phyloP scores from a whole-genome alignment of 768 basidiomycete species.

The Trametes coccinea region DNA sequence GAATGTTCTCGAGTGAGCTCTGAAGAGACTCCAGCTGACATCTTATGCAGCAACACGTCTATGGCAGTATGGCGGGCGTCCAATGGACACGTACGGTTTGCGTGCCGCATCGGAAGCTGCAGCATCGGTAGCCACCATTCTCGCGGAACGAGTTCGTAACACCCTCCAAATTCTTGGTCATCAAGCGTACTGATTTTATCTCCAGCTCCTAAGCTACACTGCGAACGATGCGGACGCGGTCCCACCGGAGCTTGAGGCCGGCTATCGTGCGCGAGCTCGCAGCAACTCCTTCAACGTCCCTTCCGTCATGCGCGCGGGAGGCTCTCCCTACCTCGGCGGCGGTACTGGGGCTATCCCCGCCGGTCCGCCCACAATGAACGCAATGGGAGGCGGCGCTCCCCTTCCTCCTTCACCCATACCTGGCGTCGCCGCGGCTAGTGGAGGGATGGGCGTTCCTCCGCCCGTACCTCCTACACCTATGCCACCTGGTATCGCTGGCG shows the following conservation, averaged over 20 bases:
- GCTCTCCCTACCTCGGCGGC: slow-evolving; percentile 7
- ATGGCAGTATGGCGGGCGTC: slow-evolving; percentile 49
- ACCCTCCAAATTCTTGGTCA: not conserved
- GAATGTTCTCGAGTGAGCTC: not conserved
- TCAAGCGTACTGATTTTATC: not conserved
- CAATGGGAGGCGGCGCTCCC: not conserved
- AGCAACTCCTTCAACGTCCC: slow-evolving; percentile 7
- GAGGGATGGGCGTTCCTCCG: slow-evolving; percentile 3
- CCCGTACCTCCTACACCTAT: not conserved
- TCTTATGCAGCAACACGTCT: slow-evolving; percentile 62
- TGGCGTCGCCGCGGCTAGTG: not conserved
- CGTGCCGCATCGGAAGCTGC: slow-evolving; percentile 61
- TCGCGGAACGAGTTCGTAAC: slow-evolving; percentile 18
- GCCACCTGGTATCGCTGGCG: not conserved
- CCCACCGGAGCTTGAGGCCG: not conserved
- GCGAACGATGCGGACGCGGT: not conserved
- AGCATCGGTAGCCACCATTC: slow-evolving; percentile 54
- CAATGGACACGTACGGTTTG: slow-evolving; percentile 45
- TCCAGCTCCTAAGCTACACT: not conserved
- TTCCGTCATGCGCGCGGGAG: slow-evolving; percentile 6
- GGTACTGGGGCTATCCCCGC: no score
- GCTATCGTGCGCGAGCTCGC: slow-evolving; percentile 7
- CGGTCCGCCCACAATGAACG: not conserved
- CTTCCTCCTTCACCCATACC: not conserved
- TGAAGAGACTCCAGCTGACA: no score